Evolutionary conservation across 768 basidiomycete genomes (phyloP).

Genomic region (Kwoniella sp.): DNA sequence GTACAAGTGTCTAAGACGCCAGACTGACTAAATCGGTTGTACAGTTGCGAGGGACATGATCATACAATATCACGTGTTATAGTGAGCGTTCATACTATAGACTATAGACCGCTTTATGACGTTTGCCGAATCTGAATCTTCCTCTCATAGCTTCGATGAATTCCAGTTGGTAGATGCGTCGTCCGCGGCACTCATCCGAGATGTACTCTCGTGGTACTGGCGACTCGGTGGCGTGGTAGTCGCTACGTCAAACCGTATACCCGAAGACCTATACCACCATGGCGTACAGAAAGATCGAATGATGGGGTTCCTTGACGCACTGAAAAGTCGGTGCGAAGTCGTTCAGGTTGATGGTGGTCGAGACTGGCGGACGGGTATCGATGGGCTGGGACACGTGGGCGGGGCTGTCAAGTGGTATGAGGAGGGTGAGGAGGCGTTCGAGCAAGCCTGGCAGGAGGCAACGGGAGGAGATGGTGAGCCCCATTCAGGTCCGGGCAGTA

Average conservation of each 20-base stretch:
- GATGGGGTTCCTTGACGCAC: constrained; percentile 63
- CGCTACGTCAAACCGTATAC: constrained; percentile 60
- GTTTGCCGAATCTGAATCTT: constrained; percentile 14
- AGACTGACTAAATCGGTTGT: constrained; percentile 11
- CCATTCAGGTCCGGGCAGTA: background rate
- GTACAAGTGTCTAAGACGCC: no score
- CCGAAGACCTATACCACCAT: constrained; percentile 64
- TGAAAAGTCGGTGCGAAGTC: constrained; percentile 63
- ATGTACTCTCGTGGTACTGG: constrained; percentile 67
- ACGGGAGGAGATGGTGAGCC: constrained; percentile 27
- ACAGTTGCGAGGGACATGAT: constrained; percentile 54
- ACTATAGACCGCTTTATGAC: constrained; percentile 28
- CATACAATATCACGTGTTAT: constrained; percentile 50
- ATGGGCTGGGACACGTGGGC: constrained; percentile 16
- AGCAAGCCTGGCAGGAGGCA: constrained; percentile 24
- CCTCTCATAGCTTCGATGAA: constrained; percentile 61
- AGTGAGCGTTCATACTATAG: constrained; percentile 31
- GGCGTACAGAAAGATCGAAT: constrained; percentile 65
- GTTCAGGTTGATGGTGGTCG: constrained; percentile 59
- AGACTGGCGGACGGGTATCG: constrained; percentile 59
- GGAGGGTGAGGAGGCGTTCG: constrained; percentile 25
- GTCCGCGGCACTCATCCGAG: constrained; percentile 58
- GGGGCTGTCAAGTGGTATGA: constrained; percentile 21
- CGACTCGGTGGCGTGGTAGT: constrained; percentile 65
- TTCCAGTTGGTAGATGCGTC: constrained; percentile 67